Base-by-base conservation (phyloP, 2,329 filamentous ascomycete species). In the Talaromyces sp. region DNA sequence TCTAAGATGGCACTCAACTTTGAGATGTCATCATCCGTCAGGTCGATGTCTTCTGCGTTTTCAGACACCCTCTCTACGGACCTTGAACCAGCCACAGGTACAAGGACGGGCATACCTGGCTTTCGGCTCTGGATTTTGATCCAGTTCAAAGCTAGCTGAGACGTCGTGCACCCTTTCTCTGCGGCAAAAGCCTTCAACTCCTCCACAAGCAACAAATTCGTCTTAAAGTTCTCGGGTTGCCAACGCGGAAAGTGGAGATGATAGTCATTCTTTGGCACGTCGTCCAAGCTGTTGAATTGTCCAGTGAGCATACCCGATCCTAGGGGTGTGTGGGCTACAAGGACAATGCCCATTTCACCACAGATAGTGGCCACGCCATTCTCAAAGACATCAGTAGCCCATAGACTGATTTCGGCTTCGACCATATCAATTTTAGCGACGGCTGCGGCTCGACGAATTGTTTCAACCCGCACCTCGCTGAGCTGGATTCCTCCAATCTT, bases 331-430 rank as follows among this genome's bases (percentile, higher is more conserved):
- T 89, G 88, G 2, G 83, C 83, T 10, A 87, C 75, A 50, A 89
- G 78, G 0, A 86, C 85, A 61, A 89, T 88, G 33, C 79, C 77
- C 1, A 86, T 76, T 72, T 87, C 83, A 1, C 80, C 82, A 67
- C 86, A 88, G 1, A 83, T 80, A 62, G 79, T 72, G 2, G 84
- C 84, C 1, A 89, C 81, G 19, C 83, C 86, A 67, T 89, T 88
- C 19, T 83, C 74, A 5, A 88, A 74, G 54, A 87, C 83, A 31
- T 87, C 82, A 2, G 84, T 85, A 6, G 78, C 78, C 79, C 82
- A 89, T 1, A 88, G 77, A 17, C 82, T 85, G 64, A 88, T 79
- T 71, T 89, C 87, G 27, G 87, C 83, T 70, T 89, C 87, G 8
- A 89, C 86, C 1, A 83, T 82, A 1, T 80, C 80, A 58, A 89